Evolutionary conservation across 345 rosid species (phyloP).

Genomic region (Pistacia integerrima): DNA sequence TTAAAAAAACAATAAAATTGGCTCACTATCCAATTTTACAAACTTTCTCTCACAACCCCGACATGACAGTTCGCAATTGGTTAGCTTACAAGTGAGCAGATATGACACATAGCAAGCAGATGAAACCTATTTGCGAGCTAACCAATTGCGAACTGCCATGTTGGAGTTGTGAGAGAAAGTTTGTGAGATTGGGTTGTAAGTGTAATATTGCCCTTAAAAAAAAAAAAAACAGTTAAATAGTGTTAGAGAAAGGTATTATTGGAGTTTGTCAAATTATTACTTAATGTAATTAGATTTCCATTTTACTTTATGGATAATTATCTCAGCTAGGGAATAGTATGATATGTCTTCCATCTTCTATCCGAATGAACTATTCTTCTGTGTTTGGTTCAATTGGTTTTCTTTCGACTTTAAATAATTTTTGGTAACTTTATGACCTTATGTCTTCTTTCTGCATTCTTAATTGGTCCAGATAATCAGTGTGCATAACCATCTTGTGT

Average conservation of each 20-base stretch:
- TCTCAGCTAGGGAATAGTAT: not conserved
- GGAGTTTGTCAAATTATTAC: not conserved
- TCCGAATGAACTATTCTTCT: not conserved
- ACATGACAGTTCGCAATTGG: no score
- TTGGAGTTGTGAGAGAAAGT: no score
- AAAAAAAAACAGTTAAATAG: not conserved
- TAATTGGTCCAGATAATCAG: not conserved
- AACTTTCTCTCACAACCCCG: no score
- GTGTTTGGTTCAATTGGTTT: conserved; percentile 2
- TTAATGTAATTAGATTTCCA: not conserved
- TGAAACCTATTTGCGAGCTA: no score
- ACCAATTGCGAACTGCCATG: no score
- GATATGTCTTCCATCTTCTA: not conserved
- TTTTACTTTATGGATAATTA: conserved; percentile 8
- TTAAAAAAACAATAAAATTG: not conserved
- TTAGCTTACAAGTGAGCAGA: no score
- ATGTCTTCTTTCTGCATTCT: not conserved
- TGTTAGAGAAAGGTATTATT: not conserved
- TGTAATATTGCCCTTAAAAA: no score
- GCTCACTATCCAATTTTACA: no score
- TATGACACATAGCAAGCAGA: no score
- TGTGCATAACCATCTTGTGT: not conserved
- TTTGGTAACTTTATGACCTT: not conserved
- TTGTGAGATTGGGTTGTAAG: no score
- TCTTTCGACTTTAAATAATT: not conserved